Base-by-base conservation (phyloP, 352 stramenopile species). In the Phytopythium aichiense region DNA sequence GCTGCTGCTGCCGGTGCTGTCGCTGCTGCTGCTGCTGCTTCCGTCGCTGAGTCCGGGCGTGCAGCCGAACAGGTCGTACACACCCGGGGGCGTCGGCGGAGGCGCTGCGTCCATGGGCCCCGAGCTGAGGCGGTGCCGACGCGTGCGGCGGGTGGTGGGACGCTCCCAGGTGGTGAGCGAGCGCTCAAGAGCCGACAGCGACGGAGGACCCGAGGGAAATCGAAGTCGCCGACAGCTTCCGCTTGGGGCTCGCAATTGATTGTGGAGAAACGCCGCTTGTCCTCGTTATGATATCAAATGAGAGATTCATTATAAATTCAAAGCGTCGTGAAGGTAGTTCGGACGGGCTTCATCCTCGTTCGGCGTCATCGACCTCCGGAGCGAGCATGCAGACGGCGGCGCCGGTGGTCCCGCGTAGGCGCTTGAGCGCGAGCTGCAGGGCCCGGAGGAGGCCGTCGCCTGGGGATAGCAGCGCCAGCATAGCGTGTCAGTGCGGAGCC, bases 351-450 rank as follows among this genome's bases (percentile, higher is more conserved):
- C 35, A 40, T 16, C 35, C 12, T 40, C 35, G 2, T 40, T 11
- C 6, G 20, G n/a, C 20, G n/a, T 22, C 18, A 5, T 49, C 42
- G 20, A 25, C n/a, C 38, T 67, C 51, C 7, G 37, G 30, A 20
- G 64, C 22, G 12, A 76, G 63, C 40, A 72, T 58, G 25, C 22
- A 68, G 28, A 76, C 48, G 11, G 60, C 55, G 43, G 71, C 61
- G 16, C 51, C 61, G n/a, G 66, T 65, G 3, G 63, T 80, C 8
- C 58, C 68, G 25, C 64, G 68, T 28, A 81, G 57, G 23, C 71
- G 74, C 61, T 79, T 73, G 49, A 87, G 58, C 15, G 77, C 73
- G n/a, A 87, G 68, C n/a, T 84, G 68, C 23, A 87, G 54, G 67
- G 83, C 71, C n/a, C 77, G 77, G 58, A 72, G 71, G 18, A 84